Evolutionary conservation across 139 green algal species (phyloP), one percentile per base, ranked within the genome.

Genomic region (Marvania coccoides): DNA sequence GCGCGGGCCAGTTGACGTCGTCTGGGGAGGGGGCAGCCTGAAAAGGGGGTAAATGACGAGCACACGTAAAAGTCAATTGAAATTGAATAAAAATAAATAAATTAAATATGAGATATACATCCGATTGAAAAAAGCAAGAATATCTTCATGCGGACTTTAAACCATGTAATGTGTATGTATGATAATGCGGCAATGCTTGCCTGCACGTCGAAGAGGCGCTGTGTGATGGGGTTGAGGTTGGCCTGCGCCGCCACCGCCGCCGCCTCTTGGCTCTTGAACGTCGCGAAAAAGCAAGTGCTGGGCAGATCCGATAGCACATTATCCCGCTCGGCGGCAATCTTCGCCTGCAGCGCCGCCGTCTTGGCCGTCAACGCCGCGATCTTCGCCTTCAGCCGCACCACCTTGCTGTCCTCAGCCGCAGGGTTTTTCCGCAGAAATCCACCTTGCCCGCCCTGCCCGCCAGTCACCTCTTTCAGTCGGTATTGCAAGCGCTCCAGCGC

Each of bases 221-320:
- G 65, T 26, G 48, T 59, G 46, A 79, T 71, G 26, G 72, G 72
- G 58, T 79, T 79, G 1, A 74, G 65, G 70, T 79, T 79, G 39
- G 63, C 63, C 45, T 77, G 71, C 19, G 28, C 2, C 12, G 72
- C 72, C 15, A 79, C 51, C 33, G 59, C 61, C 8, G 72, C 72
- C 12, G 72, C 72, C 51, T 74, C 39, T 39, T 79, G 72, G 26
- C 30, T 23, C 33, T 59, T 51, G 58, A 79, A 79, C 0, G 72
- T 79, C 29, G 66, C 72, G 40, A 79, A 79, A 63, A 79, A 79
- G 65, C 65, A 74, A 15, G 72, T 73, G 24, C 56, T 74, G 46
- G 72, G 72, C 47, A 73, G 59, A 56, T 73, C 72, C 15, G 37
- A 56, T n/a, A 79, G 65, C 39, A 74, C 66, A 9, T 62, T 36